Evolutionary conservation across 2,329 filamentous ascomycete genomes (phyloP).

Genomic region (Cladophialophora bantiana): DNA sequence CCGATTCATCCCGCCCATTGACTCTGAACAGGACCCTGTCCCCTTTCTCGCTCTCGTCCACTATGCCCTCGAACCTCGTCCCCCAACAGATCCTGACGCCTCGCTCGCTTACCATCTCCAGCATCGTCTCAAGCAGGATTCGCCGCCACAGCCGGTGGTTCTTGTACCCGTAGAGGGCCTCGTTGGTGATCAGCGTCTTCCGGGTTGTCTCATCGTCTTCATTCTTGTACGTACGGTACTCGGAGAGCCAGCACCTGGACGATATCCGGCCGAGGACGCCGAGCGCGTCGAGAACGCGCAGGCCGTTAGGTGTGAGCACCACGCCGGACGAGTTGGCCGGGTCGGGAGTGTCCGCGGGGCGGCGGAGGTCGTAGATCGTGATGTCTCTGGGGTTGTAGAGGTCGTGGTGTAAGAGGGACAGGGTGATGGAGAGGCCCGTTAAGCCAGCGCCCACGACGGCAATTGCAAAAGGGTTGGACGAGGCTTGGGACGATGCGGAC

Average conservation of each 20-base stretch:
- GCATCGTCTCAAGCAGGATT: constrained; percentile 59
- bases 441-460: constrained; percentile 31
- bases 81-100: constrained; percentile 56
- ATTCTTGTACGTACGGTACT: constrained; percentile 47
- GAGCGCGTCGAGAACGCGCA: constrained; percentile 28
- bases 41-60: constrained; percentile 55
- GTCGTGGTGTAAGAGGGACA: constrained; percentile 24
- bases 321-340: constrained; percentile 43
- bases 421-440: constrained; percentile 20
- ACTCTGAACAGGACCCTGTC: constrained; percentile 52
- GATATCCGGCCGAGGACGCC: constrained; percentile 22
- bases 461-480: constrained; percentile 23
- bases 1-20: constrained; percentile 52
- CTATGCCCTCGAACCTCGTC: constrained; percentile 57
- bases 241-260: constrained; percentile 40
- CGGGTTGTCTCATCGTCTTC: constrained; percentile 36
- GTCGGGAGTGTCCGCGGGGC: constrained; percentile 31
- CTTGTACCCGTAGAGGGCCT: constrained; percentile 59
- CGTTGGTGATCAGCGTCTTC: constrained; percentile 49
- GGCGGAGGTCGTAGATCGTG: constrained; percentile 45
- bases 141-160: constrained; percentile 63
- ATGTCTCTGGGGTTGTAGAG: constrained; percentile 37
- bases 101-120: constrained; percentile 49
- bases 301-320: constrained; percentile 34
- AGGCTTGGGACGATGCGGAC: background rate